phyloP scores from a whole-genome alignment of 2,329 filamentous ascomycete species.

The Aphanoascus verrucosus region DNA sequence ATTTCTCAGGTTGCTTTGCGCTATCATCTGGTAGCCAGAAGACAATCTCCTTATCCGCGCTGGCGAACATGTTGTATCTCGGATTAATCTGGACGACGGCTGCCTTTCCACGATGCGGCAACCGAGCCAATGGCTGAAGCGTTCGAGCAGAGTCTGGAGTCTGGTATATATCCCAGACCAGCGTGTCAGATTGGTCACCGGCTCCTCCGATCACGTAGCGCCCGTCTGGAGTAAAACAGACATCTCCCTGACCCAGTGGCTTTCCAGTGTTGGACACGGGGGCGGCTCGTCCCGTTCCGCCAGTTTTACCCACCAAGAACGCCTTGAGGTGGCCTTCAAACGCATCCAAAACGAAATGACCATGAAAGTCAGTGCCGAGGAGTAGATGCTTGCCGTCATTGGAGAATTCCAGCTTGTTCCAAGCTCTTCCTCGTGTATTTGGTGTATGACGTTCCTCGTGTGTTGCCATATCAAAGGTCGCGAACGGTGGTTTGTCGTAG shows the following conservation, averaged over 20 bases:
- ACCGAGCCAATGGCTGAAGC: constrained; percentile 30
- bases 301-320: constrained; percentile 48
- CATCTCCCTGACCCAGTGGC: constrained; percentile 55
- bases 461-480: constrained; percentile 63
- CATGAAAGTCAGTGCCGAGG: constrained; percentile 68
- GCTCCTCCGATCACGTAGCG: constrained; percentile 78
- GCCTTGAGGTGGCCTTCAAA: constrained; percentile 73
- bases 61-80: constrained; percentile 81
- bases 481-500: constrained; percentile 83
- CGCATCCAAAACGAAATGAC: constrained; percentile 88
- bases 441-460: constrained; percentile 46
- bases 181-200: constrained; percentile 55
- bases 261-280: constrained; percentile 46
- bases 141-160: constrained; percentile 46
- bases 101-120: constrained; percentile 46
- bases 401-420: constrained; percentile 89
- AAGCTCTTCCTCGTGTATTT: constrained; percentile 44
- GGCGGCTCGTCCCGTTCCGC: constrained; percentile 40
- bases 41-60: constrained; percentile 71
- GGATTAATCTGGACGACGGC: constrained; percentile 49
- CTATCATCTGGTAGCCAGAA: constrained; percentile 64
- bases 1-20: constrained; percentile 27
- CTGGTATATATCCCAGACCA: constrained; percentile 74
- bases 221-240: constrained; percentile 81
- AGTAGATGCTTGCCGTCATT: constrained; percentile 88